Evolutionary conservation across 495 filamentous ascomycete genomes (phyloP), one percentile per base, ranked within the genome.

Genomic region (Umbilicaria muhlenbergii): DNA sequence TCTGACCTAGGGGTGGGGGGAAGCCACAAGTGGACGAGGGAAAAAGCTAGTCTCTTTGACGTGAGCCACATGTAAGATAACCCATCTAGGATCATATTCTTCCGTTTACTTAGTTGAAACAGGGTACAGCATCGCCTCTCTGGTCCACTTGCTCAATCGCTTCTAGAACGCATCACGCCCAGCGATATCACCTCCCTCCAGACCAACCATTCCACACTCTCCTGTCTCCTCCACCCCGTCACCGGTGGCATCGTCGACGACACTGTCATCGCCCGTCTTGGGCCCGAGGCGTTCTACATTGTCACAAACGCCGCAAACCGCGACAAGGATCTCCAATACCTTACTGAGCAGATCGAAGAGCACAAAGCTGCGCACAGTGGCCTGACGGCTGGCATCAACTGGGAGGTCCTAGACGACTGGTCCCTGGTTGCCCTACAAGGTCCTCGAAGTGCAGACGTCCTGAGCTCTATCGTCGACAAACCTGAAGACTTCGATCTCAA

Each of bases 221-320:
- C 81, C 7, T 77, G 75, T n/a, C 65, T 98, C 15, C 67, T 98
- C 28, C 78, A 78, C 52, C 75, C 78, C 3, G 67, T 66, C 0
- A 89, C 81, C 0, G 91, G 91, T 32, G 89, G 91, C 13, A 94
- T 96, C 47, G 74, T 94, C 21, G 91, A 98, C 54, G 91, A 98
- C 60, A 82, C 80, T 7, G 80, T 98, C 43, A 80, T 98, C 52
- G 92, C 86, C 16, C 66, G 79, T 44, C 68, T 87, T 10, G 67
- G 66, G 12, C 70, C 73, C 13, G 75, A 81, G 35, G 53, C 60
- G 32, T 94, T 92, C 63, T 94, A 95, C 62, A 70, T 95, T 33
- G 91, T 98, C 39, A 94, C 88, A 24, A 98, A 98, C 60, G 91
- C 91, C n/a, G 91, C 71, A 16, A 92, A 88, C 58, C 70, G 84